A percentile compares a stretch with the other conserved stretches of the same genome.
Conservation (phyloP, 2,329 filamentous ascomycete species). For the Colletotrichum sansevieriae region DNA sequence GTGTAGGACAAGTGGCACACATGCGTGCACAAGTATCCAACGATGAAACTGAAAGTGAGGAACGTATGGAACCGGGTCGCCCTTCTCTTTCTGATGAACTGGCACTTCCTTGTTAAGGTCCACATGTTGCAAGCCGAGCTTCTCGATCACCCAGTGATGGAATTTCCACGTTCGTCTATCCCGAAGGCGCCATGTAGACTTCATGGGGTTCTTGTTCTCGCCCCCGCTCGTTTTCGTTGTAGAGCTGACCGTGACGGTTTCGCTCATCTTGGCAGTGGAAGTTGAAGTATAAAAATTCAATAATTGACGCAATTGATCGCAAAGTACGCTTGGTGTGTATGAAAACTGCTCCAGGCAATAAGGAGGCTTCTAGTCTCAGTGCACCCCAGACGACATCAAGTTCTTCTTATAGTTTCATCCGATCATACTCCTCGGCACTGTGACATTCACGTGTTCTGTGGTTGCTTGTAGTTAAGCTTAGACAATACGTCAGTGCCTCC, state of each 20-base stretch:
- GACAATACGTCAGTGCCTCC: slow-evolving; percentile 13
- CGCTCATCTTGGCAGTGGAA: too few species aligned
- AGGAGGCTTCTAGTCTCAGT: fast-evolving
- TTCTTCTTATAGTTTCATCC: slow-evolving; percentile 31
- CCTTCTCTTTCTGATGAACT: slow-evolving; percentile 56
- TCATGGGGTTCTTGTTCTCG: slow-evolving; percentile 53
- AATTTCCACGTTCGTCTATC: slow-evolving; percentile 49
- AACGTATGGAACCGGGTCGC: slow-evolving; percentile 56
- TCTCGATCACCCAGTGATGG: slow-evolving; percentile 50
- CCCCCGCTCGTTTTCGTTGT: too few species aligned
- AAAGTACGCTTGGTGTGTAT: too few species aligned
- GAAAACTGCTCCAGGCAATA: too few species aligned
- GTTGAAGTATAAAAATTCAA: too few species aligned
- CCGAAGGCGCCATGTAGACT: slow-evolving; percentile 53
- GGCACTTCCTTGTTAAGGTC: slow-evolving; percentile 51
- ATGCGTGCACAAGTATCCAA: slow-evolving; percentile 56
- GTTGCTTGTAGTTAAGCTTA: slow-evolving; percentile 7
- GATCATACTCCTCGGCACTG: slow-evolving; percentile 24
- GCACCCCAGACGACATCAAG: background rate
- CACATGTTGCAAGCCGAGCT: slow-evolving; percentile 47
- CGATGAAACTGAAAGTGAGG: slow-evolving; percentile 52
- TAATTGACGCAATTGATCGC: too few species aligned
- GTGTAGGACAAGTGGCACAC: slow-evolving; percentile 54
- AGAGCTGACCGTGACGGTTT: too few species aligned
- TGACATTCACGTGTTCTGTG: slow-evolving; percentile 29